Evolutionary conservation across 192 early-diverging fungal genomes (phyloP), one percentile per base, ranked within the genome.

Genomic region (Umbelopsis sp.): DNA sequence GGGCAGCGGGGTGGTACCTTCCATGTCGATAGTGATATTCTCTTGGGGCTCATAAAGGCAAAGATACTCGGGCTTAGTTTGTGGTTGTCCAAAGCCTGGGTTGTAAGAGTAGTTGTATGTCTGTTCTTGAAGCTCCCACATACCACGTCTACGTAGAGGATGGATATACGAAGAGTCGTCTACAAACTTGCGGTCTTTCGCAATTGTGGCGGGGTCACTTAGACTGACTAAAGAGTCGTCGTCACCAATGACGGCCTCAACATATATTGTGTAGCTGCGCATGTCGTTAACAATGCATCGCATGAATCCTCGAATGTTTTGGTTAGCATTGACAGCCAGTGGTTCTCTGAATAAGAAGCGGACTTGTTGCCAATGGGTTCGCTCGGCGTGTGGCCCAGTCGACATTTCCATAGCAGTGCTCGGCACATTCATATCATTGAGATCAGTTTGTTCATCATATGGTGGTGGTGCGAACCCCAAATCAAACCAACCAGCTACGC

Each of bases 331-430:
- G 9, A 97, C 93, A 0, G 95, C 97, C 30, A 99, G 76, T 10
- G 97, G 97, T 79, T 97, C 95, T 74, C 91, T 90, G 35, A 97
- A 88, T 67, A 99, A 70, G 78, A 99, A 91, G 10, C 97, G 89
- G 18, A 96, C 93, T 78, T 99, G 97, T 72, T 98, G 97, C 97
- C 97, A 99, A 75, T 99, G 97, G 7, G 97, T 99, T 6, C 90
- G 88, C 46, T 96, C 93, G 3, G 94, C 87, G 30, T 85, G 70
- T 6, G 97, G 97, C 8, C 85, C 83, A 8, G 97, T 99, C 8
- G 92, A 91, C 86, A 99, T 91, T n/a, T 82, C 71, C 16, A 87
- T 74, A n/a, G 88, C 86, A 46, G 88, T 85, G 55, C 55, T 35
- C 10, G 55, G 55, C 18, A 18, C 55, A 18, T 61, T 61, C 9